A percentile compares a stretch with the other conserved stretches of the same genome.
phyloP scores from a whole-genome alignment of 345 rosid genomes.

The Viola odorata region DNA sequence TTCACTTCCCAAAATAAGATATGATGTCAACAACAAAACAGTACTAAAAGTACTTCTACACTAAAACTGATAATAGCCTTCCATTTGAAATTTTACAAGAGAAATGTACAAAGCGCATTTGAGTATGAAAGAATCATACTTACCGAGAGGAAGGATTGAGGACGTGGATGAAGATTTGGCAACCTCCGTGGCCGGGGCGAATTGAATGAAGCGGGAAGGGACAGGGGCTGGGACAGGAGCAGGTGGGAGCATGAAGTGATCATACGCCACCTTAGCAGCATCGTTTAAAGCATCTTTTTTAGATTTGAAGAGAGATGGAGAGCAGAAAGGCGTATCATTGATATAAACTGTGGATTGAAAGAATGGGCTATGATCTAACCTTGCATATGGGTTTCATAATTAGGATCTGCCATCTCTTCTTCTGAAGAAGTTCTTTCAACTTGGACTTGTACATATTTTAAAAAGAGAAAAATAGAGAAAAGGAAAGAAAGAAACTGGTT shows the following conservation, averaged over 20 bases:
- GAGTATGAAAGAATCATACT: too few species aligned
- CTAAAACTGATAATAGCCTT: too few species aligned
- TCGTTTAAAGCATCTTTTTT: conserved; percentile 41
- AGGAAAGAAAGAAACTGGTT: too few species aligned
- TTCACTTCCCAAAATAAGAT: too few species aligned
- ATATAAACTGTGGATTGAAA: conserved; percentile 36
- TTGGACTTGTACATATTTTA: conserved; percentile 30
- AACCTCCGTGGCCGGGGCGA: not conserved
- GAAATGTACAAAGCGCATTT: too few species aligned
- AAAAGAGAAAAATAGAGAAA: too few species aligned
- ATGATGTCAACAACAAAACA: too few species aligned
- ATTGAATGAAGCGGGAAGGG: not conserved
- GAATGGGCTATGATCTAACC: conserved; percentile 34
- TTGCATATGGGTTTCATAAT: conserved; percentile 14
- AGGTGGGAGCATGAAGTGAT: conserved; percentile 17
- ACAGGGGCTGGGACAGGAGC: not conserved
- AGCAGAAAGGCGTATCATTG: conserved; percentile 18
- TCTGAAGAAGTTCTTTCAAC: conserved; percentile 39
- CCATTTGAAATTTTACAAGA: too few species aligned
- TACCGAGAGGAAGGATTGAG: too few species aligned
- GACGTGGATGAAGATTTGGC: too few species aligned
- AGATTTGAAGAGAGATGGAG: conserved; percentile 11
- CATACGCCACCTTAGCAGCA: conserved; percentile 37
- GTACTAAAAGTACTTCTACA: too few species aligned
- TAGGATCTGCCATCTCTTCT: conserved; percentile 24